These are phyloP conservation scores for Tinospora cordifolia DNA, from an alignment of 164 flowering plant species.

Conservation along the genomic window DNA sequence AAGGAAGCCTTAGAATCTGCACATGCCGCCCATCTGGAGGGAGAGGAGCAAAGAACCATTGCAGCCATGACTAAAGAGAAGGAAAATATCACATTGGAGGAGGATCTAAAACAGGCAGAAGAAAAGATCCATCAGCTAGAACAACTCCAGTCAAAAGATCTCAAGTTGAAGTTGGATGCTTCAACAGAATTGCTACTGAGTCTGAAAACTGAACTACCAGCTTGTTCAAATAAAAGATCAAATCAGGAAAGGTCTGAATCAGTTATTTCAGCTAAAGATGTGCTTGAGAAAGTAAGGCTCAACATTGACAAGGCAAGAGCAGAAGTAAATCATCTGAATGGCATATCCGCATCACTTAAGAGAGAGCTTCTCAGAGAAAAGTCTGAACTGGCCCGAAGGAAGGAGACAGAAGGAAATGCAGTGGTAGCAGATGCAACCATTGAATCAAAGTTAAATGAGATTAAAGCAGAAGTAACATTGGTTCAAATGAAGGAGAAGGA, in stretches of 20 bases:
- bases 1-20: slow-evolving; percentile 79
- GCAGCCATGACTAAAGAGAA: slow-evolving; percentile 74
- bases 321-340: slow-evolving; percentile 57
- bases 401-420: slow-evolving; percentile 82
- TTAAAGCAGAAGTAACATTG: slow-evolving; percentile 41
- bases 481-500: slow-evolving; percentile 67
- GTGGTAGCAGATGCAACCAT: slow-evolving; percentile 65
- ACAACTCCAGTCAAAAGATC: slow-evolving; percentile 43
- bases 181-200: slow-evolving; percentile 46
- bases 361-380: slow-evolving; percentile 69
- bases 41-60: slow-evolving; percentile 75
- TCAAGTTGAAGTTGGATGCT: slow-evolving; percentile 50
- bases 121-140: slow-evolving; percentile 44
- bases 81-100: slow-evolving; percentile 57
- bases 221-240: slow-evolving; percentile 62
- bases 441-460: slow-evolving; percentile 65
- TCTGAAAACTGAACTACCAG: slow-evolving; percentile 61
- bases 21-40: slow-evolving; percentile 79
- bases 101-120: slow-evolving; percentile 70
- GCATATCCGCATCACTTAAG: slow-evolving; percentile 59
- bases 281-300: slow-evolving; percentile 73
- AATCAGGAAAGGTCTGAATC: slow-evolving; percentile 38
- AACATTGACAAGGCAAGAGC: slow-evolving; percentile 60
- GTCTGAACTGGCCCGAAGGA: slow-evolving; percentile 43
- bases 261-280: slow-evolving; percentile 51